Base-by-base conservation (phyloP, 306 rosid species). In the Inga oerstediana region DNA sequence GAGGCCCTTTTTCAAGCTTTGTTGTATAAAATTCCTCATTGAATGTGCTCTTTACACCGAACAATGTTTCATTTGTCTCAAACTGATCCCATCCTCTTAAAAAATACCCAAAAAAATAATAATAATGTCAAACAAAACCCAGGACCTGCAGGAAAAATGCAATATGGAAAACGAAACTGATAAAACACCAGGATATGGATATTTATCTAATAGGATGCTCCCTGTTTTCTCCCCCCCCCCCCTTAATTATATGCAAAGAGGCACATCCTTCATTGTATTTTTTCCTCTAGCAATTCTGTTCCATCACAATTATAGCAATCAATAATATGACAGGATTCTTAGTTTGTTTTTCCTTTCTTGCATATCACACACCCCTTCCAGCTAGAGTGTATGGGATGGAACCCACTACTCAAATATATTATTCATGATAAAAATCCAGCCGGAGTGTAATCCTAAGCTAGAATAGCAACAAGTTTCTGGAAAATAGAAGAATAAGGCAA, bases 41-140 rank as follows among this genome's bases (percentile, higher is more conserved):
- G 86, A 93, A 96, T 44, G 98, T 91, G 86, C 98, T 96, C 89
- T 90, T 94, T 56, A 94, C 97, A 83, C 99, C 99, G 82, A 96
- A 96, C 81, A 96, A 85, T 39, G 94, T 71, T 87, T 89, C 89
- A 75, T 96, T 96, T 46, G 94, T 92, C 88, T 90, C 90, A 89
- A 96, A 96, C 73, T 96, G 99, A 86, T 96, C 88, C 99, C 99
- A 96, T 48, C 91, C 91, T 90, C 99, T 94, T 76, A 8, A 81
- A 86, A 82, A 27, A 54, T 14, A 24, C 13, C 45, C 3, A 49
- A 76, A 52, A 85, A 30, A 37, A 35, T 14, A 41, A 17, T 32
- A 52, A n/a, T 34, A 35, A 59, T 8, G 52, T 49, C 79, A 78
- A 70, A 48, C 68, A 78, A 86, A 58, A 76, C 73, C 30, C 71